Evolutionary conservation across 768 basidiomycete genomes (phyloP).

Genomic region (Lactifluus pinguis): DNA sequence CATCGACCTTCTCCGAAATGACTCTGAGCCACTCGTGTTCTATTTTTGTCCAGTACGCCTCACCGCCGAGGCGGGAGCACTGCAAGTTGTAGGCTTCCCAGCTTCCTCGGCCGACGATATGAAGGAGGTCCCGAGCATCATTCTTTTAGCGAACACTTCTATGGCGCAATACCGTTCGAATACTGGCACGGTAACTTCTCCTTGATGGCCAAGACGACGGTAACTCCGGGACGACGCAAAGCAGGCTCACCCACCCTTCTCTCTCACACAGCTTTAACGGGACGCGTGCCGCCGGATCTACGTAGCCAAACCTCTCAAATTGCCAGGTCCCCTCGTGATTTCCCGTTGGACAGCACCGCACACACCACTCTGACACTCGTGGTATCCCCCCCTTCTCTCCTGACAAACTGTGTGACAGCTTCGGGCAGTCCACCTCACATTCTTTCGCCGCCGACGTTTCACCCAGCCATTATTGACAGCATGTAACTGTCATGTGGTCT

Average conservation of each 20-base stretch:
- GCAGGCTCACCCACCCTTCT: background rate
- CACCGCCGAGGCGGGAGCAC: constrained; percentile 14
- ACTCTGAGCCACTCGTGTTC: constrained; percentile 7
- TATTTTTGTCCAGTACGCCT: constrained; percentile 11
- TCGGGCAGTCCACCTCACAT: constrained; percentile 12
- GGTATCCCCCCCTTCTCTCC: background rate
- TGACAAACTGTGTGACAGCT: constrained; percentile 12
- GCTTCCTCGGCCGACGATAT: constrained; percentile 14
- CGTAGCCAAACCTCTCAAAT: constrained; percentile 14
- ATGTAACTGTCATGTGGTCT: constrained; percentile 10
- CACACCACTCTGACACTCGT: constrained; percentile 10
- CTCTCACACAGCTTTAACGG: constrained; percentile 11
- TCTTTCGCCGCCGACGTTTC: constrained; percentile 15
- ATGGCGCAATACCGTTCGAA: constrained; percentile 10
- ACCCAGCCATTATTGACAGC: constrained; percentile 13
- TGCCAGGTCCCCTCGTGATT: constrained; percentile 10
- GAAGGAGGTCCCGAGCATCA: constrained; percentile 7
- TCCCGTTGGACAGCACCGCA: constrained; percentile 9
- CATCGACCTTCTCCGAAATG: constrained; percentile 6
- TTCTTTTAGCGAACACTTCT: constrained; percentile 10
- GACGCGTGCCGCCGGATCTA: constrained; percentile 13
- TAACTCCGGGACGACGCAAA: constrained; percentile 14
- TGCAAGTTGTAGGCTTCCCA: constrained; percentile 3
- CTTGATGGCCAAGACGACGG: constrained; percentile 10
- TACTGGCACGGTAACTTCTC: constrained; percentile 11